Conservation (phyloP, 148 eudicot species). For the Polygonum maritimum region DNA sequence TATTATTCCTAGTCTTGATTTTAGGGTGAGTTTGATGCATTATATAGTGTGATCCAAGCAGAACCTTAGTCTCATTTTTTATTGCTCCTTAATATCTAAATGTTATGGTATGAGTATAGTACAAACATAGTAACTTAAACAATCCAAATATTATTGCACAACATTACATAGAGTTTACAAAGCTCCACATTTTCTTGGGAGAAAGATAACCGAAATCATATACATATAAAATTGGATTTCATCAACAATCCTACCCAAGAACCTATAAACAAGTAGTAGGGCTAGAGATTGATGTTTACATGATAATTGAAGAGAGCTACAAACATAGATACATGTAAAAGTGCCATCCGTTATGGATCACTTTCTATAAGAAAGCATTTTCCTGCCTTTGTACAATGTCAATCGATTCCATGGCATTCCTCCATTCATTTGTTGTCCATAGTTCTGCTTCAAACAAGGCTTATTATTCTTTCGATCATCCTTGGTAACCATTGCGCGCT, state of each 20-base stretch:
- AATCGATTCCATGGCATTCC: slow-evolving; percentile 55
- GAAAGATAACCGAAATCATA: background rate
- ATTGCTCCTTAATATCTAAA: too few relatives aligned
- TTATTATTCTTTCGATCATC: slow-evolving; percentile 3
- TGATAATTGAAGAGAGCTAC: background rate
- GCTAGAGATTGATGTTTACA: background rate
- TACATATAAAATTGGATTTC: background rate
- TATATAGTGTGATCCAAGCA: too few relatives aligned
- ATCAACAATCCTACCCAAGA: background rate
- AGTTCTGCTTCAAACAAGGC: slow-evolving; percentile 11
- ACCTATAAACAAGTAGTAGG: background rate
- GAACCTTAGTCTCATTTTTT: too few relatives aligned
- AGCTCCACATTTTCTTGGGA: background rate
- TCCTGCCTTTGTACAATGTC: slow-evolving; percentile 53
- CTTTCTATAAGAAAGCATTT: slow-evolving; percentile 17
- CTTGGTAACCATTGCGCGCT: background rate
- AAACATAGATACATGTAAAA: background rate
- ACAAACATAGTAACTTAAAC: background rate
- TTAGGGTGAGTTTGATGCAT: too few relatives aligned
- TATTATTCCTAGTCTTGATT: too few relatives aligned
- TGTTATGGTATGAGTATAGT: too few relatives aligned
- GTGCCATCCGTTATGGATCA: background rate
- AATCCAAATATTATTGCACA: background rate
- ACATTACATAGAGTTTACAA: background rate
- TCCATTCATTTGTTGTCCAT: slow-evolving; percentile 17